Conservation (phyloP, 163 green algal species). For the Scenedesmus sp. region DNA sequence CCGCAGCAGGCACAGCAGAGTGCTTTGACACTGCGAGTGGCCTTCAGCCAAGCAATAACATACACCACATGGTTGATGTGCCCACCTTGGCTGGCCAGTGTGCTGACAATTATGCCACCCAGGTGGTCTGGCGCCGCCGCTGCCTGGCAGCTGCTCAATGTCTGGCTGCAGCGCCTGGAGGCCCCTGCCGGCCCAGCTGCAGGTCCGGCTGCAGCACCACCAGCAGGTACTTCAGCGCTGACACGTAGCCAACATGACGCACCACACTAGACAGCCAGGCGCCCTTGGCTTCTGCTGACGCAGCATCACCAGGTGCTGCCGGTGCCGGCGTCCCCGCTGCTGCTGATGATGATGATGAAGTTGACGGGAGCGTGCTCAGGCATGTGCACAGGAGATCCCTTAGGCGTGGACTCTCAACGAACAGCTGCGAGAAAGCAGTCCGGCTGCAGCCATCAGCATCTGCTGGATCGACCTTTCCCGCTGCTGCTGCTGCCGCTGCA, state of each 20-base stretch:
- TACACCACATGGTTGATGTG: neutral
- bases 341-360: neutral
- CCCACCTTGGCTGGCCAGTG: slow-evolving; percentile 49
- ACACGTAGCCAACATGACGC: slow-evolving; percentile 43
- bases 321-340: neutral
- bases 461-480: neutral
- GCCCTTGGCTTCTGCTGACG: neutral
- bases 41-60: neutral
- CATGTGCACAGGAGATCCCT: neutral
- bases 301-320: neutral
- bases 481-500: slow-evolving; percentile 2
- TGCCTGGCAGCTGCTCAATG: slow-evolving; percentile 41
- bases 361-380: neutral
- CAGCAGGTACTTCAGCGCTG: slow-evolving; percentile 58
- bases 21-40: no score
- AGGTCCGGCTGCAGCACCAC: slow-evolving; percentile 54
- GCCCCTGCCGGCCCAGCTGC: slow-evolving; percentile 18
- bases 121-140: slow-evolving; percentile 49
- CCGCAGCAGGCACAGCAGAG: no score
- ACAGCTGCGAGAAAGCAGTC: neutral
- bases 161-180: slow-evolving; percentile 59
- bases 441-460: neutral
- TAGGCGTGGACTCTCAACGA: neutral
- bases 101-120: slow-evolving; percentile 74
- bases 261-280: slow-evolving; percentile 13